Conservation (phyloP, 257 asterid species). For the Nicotiana noctiflora region DNA sequence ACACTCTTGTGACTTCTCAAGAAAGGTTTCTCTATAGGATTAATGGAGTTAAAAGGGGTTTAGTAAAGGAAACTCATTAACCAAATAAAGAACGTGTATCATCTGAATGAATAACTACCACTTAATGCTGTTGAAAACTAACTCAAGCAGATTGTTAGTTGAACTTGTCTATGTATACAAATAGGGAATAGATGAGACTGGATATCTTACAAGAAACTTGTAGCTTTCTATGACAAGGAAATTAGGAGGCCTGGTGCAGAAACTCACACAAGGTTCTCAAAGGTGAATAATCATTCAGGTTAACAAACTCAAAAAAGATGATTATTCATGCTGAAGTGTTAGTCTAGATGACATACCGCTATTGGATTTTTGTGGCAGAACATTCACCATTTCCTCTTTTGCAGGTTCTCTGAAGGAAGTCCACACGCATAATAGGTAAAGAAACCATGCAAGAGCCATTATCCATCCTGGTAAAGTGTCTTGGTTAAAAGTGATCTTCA, state of each 20-base stretch:
- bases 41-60: too few species aligned
- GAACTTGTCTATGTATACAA: background rate
- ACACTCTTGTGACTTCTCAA: background rate
- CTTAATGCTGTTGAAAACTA: too few species aligned
- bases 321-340: background rate
- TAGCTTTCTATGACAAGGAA: background rate
- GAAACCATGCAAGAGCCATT: slow-evolving; percentile 79
- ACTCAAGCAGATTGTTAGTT: background rate
- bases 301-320: background rate
- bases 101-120: too few species aligned
- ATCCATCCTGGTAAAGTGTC: slow-evolving; percentile 96
- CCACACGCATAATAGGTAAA: slow-evolving; percentile 71
- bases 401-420: slow-evolving; percentile 76
- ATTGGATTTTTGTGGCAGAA: slow-evolving; percentile 30
- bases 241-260: background rate
- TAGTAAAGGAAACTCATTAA: too few species aligned
- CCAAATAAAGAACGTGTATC: too few species aligned
- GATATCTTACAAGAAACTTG: background rate
- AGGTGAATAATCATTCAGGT: background rate
- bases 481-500: slow-evolving; percentile 68
- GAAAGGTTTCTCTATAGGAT: too few species aligned
- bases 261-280: background rate
- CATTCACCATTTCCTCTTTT: slow-evolving; percentile 33
- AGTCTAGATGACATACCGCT: slow-evolving; percentile 32
- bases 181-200: background rate